phyloP scores from a whole-genome alignment of 371 early-diverging fungal species.

The Mucor plumbeus region DNA sequence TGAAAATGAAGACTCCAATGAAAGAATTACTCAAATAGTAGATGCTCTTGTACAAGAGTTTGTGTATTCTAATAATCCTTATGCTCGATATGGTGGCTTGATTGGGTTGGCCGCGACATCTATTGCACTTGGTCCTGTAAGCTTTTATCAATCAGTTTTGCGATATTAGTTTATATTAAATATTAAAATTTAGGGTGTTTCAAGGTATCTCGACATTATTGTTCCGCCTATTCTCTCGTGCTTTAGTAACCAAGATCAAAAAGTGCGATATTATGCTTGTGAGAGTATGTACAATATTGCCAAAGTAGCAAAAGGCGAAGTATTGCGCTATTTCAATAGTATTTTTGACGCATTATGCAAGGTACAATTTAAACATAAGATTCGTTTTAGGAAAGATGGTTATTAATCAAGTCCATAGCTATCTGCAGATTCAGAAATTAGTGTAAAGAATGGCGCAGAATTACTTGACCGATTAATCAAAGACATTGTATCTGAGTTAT shows the following conservation, averaged over 20 bases:
- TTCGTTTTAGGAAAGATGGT: too few species aligned
- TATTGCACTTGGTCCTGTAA: constrained; percentile 82
- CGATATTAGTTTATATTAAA: too few species aligned
- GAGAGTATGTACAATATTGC: constrained; percentile 96
- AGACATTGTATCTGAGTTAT: constrained; percentile 91
- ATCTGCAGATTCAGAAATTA: constrained; percentile 82
- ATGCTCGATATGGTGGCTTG: constrained; percentile 90
- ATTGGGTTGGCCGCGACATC: constrained; percentile 89
- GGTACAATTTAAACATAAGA: constrained; percentile 41
- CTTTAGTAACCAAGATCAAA: constrained; percentile 84
- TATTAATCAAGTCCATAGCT: constrained; percentile 46
- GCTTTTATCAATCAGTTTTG: background rate
- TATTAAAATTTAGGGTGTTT: constrained; percentile 55
- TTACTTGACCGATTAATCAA: constrained; percentile 88
- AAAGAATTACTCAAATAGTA: constrained; percentile 68
- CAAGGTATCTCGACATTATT: constrained; percentile 72
- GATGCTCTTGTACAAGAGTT: constrained; percentile 79
- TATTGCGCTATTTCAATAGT: constrained; percentile 89
- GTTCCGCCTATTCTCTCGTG: constrained; percentile 92
- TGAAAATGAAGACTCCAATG: constrained; percentile 63
- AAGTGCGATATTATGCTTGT: constrained; percentile 93
- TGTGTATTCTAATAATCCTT: constrained; percentile 77
- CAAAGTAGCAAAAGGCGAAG: constrained; percentile 86
- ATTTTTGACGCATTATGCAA: constrained; percentile 92
- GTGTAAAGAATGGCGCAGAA: constrained; percentile 90